Evolutionary conservation across 768 basidiomycete genomes (phyloP).

Genomic region (Podaxis sp.): DNA sequence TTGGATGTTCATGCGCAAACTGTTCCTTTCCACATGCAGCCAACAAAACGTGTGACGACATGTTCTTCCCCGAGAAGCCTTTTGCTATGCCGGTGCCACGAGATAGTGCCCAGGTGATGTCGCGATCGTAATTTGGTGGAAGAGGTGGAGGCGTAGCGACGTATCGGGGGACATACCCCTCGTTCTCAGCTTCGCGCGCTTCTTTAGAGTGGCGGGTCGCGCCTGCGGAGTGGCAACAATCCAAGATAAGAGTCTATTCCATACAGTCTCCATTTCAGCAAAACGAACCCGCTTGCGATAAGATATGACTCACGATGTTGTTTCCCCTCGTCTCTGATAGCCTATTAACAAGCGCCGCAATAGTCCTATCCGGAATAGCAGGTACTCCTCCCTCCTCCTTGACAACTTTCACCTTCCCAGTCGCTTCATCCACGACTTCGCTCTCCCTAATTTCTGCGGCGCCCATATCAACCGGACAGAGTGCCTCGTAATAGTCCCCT

Average conservation of each 20-base stretch:
- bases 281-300: too few species aligned
- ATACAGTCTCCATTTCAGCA: too few species aligned
- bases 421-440: background rate
- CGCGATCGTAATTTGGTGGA: slow-evolving; percentile 23
- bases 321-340: slow-evolving; percentile 37
- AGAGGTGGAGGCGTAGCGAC: slow-evolving; percentile 27
- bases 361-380: slow-evolving; percentile 44
- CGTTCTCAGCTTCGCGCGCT: background rate
- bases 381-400: slow-evolving; percentile 13
- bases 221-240: slow-evolving; percentile 44
- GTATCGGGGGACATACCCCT: slow-evolving; percentile 21
- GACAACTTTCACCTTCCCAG: slow-evolving; percentile 2
- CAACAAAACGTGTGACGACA: slow-evolving; percentile 38
- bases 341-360: slow-evolving; percentile 33
- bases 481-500: slow-evolving; percentile 30
- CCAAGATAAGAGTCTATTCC: slow-evolving; percentile 41
- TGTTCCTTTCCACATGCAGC: slow-evolving; percentile 40
- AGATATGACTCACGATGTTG: slow-evolving; percentile 32
- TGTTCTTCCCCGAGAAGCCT: slow-evolving; percentile 25
- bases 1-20: slow-evolving; percentile 28
- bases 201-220: slow-evolving; percentile 23
- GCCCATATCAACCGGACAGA: slow-evolving; percentile 33
- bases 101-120: slow-evolving; percentile 18
- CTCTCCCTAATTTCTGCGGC: background rate
- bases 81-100: slow-evolving; percentile 16